These are phyloP conservation scores for Pestalotiopsis fici DNA, from an alignment of 2,329 filamentous ascomycete genomes.

Conservation along the genomic window DNA sequence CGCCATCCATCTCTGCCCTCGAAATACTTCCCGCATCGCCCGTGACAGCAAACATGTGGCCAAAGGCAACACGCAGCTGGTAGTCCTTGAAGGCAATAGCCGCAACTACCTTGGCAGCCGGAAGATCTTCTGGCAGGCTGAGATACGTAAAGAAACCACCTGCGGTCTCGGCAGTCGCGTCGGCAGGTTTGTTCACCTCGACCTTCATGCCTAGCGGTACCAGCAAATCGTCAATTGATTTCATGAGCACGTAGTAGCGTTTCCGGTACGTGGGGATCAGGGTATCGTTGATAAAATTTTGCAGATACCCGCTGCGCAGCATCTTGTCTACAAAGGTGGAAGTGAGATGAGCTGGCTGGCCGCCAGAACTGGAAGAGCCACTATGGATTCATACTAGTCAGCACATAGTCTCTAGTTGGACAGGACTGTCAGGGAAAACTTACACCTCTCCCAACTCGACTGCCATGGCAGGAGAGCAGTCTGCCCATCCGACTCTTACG, in stretches of 20 bases:
- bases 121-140: constrained; percentile 42
- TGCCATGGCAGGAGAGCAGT: constrained; percentile 47
- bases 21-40: constrained; percentile 31
- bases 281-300: constrained; percentile 50
- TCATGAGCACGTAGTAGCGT: constrained; percentile 20
- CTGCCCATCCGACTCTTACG: constrained; percentile 59
- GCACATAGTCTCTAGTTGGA: not conserved
- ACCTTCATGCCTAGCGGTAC: constrained; percentile 21
- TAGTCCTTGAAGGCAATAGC: constrained; percentile 50
- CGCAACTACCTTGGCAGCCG: constrained; percentile 45
- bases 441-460: constrained; percentile 61
- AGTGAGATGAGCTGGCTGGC: constrained; percentile 26
- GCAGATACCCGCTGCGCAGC: constrained; percentile 51
- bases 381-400: constrained; percentile 6
- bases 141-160: constrained; percentile 71
- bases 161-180: constrained; percentile 25
- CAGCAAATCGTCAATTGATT: constrained; percentile 18
- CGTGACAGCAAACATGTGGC: constrained; percentile 54
- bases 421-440: constrained; percentile 23
- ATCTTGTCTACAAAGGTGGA: constrained; percentile 44
- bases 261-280: constrained; percentile 57
- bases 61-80: constrained; percentile 55
- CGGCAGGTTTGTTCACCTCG: constrained; percentile 6
- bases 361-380: constrained; percentile 28
- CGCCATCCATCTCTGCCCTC: constrained; percentile 13